Evolutionary conservation across 2,329 filamentous ascomycete species (phyloP).

Genomic region (Colletotrichum lindemuthianum): DNA sequence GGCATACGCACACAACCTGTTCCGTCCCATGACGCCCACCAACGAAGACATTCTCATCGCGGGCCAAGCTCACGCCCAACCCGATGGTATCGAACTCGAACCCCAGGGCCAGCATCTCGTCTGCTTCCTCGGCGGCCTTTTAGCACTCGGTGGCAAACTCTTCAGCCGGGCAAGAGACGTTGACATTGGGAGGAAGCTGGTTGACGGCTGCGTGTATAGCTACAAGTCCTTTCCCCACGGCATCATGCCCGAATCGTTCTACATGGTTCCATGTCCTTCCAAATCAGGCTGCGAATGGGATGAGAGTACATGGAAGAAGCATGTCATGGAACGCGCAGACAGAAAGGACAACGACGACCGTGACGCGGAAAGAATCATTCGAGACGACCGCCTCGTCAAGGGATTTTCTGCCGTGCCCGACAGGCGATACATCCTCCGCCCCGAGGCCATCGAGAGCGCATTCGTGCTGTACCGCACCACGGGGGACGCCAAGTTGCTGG

Average conservation of each 20-base stretch:
- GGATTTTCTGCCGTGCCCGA: slow-evolving; percentile 43
- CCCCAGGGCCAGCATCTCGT: slow-evolving; percentile 66
- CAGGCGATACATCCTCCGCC: slow-evolving; percentile 63
- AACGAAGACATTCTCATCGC: slow-evolving; percentile 72
- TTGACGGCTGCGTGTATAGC: slow-evolving; percentile 67
- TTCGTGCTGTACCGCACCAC: slow-evolving; percentile 74
- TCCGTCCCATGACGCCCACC: slow-evolving; percentile 72
- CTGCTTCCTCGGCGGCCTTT: slow-evolving; percentile 78
- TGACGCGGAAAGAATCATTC: slow-evolving; percentile 41
- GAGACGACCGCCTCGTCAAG: slow-evolving; percentile 39
- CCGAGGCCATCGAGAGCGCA: slow-evolving; percentile 74
- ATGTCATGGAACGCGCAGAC: slow-evolving; percentile 37
- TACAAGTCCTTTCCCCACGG: slow-evolving; percentile 64
- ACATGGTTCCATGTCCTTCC: slow-evolving; percentile 53
- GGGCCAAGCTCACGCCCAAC: slow-evolving; percentile 47
- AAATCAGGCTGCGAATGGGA: slow-evolving; percentile 44
- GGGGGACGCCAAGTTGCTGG: slow-evolving; percentile 62
- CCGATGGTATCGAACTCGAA: slow-evolving; percentile 57
- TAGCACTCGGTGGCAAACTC: slow-evolving; percentile 72
- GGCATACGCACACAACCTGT: slow-evolving; percentile 71
- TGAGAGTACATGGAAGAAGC: slow-evolving; percentile 47
- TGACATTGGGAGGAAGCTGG: slow-evolving; percentile 56
- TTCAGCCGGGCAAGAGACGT: slow-evolving; percentile 61
- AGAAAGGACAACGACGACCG: slow-evolving; percentile 40
- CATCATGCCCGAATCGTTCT: slow-evolving; percentile 68